Evolutionary conservation across 2,329 filamentous ascomycete genomes (phyloP).

Genomic region (Claviceps sp.): DNA sequence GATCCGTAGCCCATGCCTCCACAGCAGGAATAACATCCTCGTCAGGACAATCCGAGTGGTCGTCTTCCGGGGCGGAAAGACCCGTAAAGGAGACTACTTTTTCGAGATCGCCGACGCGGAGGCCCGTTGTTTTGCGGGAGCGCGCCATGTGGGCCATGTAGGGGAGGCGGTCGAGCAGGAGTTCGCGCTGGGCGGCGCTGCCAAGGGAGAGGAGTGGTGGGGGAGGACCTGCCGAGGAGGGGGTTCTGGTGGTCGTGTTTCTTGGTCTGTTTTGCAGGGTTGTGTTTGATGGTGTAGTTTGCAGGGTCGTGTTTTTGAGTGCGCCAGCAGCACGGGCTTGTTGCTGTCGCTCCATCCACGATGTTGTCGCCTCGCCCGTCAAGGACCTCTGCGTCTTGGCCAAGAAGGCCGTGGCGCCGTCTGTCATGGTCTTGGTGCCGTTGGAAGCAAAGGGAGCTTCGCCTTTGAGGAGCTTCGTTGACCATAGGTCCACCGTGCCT

Average conservation of each 20-base stretch:
- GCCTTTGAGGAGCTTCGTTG: conserved; percentile 44
- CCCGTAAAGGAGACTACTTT: conserved; percentile 56
- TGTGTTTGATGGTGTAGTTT: too few relatives aligned
- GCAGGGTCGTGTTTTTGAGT: neutral
- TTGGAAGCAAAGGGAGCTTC: conserved; percentile 23
- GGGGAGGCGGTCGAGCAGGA: conserved; percentile 75
- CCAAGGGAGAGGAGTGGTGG: conserved; percentile 41
- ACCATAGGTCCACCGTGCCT: conserved; percentile 57
- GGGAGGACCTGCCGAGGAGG: conserved; percentile 6
- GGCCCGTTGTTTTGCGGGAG: conserved; percentile 22
- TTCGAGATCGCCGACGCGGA: conserved; percentile 45
- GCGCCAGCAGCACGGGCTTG: conserved; percentile 7
- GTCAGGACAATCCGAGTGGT: conserved; percentile 14
- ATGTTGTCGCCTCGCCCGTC: conserved; percentile 10
- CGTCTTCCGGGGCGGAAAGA: conserved; percentile 33
- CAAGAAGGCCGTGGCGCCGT: conserved; percentile 36
- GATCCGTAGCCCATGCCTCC: conserved; percentile 49
- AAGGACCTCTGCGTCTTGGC: conserved; percentile 21
- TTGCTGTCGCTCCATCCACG: conserved; percentile 23
- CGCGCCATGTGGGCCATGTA: conserved; percentile 62
- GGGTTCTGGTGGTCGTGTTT: too few relatives aligned
- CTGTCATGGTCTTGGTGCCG: conserved; percentile 24
- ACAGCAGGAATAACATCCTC: conserved; percentile 29
- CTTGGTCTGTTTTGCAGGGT: too few relatives aligned
- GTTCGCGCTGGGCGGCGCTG: conserved; percentile 53